These are phyloP conservation scores for Juglanconis sp. DNA, from an alignment of 2,329 filamentous ascomycete species.

Conservation along the genomic window DNA sequence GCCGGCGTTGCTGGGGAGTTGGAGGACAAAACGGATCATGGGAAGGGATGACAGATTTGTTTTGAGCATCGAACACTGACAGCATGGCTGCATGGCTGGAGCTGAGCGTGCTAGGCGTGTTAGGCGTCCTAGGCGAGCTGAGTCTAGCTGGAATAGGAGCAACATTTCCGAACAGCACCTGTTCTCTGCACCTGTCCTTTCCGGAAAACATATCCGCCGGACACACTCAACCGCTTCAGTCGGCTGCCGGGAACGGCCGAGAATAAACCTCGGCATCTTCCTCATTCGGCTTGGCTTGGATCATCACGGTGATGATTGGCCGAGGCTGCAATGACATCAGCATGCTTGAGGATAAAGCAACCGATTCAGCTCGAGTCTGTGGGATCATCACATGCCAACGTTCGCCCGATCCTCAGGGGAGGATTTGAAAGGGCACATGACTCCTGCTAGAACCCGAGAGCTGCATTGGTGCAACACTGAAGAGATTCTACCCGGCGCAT, in stretches of 20 bases:
- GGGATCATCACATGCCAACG: constrained; percentile 17
- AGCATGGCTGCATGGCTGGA: not conserved
- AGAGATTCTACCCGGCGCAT: not conserved
- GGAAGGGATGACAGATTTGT: not conserved
- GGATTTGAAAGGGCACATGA: constrained; percentile 12
- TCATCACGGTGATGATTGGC: constrained; percentile 10
- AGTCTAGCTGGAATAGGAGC: not conserved
- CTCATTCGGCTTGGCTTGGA: constrained; percentile 4
- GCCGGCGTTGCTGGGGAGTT: constrained; percentile 17
- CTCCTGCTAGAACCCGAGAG: not conserved
- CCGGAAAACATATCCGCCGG: too few relatives aligned
- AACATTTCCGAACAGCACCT: not conserved
- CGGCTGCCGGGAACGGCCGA: not conserved
- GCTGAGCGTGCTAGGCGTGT: not conserved
- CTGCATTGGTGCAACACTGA: constrained; percentile 7
- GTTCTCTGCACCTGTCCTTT: not conserved
- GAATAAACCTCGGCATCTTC: constrained; percentile 14
- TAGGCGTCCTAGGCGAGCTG: not conserved
- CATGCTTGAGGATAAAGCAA: not conserved
- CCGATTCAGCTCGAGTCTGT: not conserved
- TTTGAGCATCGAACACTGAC: not conserved
- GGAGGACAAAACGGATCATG: not conserved
- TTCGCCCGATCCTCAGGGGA: not conserved
- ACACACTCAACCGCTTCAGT: not conserved
- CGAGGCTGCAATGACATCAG: constrained; percentile 16